Evolutionary conservation across 495 filamentous ascomycete genomes (phyloP).

Genomic region (Podospora anserina): DNA sequence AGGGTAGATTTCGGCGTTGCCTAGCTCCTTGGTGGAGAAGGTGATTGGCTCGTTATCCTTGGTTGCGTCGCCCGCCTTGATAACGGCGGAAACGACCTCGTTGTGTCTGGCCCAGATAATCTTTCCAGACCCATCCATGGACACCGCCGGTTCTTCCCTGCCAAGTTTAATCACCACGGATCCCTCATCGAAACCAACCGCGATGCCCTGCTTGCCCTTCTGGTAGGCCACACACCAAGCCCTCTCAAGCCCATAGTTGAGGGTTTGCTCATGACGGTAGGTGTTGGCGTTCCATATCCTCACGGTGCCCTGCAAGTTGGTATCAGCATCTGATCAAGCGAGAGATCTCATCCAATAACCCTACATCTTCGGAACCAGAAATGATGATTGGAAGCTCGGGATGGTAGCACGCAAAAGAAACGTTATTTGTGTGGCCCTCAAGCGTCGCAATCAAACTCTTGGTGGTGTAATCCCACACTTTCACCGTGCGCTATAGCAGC

Average conservation of each 20-base stretch:
- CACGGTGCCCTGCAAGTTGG: conserved; percentile 61
- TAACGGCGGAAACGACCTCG: conserved; percentile 89
- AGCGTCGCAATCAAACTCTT: conserved; percentile 95
- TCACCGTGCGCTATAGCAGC: conserved; percentile 61
- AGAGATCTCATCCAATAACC: neutral
- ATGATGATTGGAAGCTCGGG: conserved; percentile 96
- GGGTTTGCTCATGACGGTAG: conserved; percentile 89
- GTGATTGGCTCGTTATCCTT: conserved; percentile 87
- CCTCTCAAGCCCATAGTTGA: conserved; percentile 91
- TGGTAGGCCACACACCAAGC: conserved; percentile 98
- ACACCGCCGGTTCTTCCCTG: conserved; percentile 93
- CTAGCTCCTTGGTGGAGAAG: conserved; percentile 88
- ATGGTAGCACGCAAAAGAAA: conserved; percentile 98
- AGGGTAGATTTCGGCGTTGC: conserved; percentile 93
- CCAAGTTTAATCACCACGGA: conserved; percentile 98
- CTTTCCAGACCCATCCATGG: conserved; percentile 94
- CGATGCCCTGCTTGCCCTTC: conserved; percentile 86
- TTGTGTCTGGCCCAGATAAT: conserved; percentile 92
- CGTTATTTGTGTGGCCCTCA: conserved; percentile 96
- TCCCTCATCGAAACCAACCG: conserved; percentile 96
- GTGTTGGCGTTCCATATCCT: conserved; percentile 99
- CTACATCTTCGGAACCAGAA: conserved; percentile 88
- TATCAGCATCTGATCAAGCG: conserved; percentile 3
- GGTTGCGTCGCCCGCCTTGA: conserved; percentile 82
- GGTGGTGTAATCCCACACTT: conserved; percentile 99